phyloP scores from a whole-genome alignment of 345 rosid species.

The Gynandropsis gynandra region DNA sequence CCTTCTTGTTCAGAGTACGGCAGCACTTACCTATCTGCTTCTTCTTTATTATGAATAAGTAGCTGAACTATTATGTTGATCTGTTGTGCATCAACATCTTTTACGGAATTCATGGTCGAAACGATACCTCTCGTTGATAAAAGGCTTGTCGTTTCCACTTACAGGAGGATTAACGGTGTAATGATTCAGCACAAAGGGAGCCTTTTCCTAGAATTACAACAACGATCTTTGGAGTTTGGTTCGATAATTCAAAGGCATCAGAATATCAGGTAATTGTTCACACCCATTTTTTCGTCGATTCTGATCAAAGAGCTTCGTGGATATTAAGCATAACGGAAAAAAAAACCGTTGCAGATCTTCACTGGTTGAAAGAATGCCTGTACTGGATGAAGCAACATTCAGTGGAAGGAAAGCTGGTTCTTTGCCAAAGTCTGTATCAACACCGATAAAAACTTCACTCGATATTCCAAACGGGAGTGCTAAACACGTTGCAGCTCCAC shows the following conservation, averaged over 20 bases:
- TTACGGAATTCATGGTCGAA: background rate
- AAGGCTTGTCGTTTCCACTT: slow-evolving; percentile 22
- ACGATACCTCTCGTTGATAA: slow-evolving; percentile 11
- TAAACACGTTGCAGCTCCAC: slow-evolving; percentile 67
- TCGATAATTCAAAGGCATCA: slow-evolving; percentile 82
- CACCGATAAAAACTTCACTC: slow-evolving; percentile 46
- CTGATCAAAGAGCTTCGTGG: slow-evolving; percentile 14
- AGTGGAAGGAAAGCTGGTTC: slow-evolving; percentile 85
- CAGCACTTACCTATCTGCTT: slow-evolving; percentile 13
- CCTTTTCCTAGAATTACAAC: slow-evolving; percentile 95
- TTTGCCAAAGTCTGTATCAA: slow-evolving; percentile 53
- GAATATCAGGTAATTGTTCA: slow-evolving; percentile 54
- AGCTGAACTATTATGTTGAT: slow-evolving; percentile 5
- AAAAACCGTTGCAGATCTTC: slow-evolving; percentile 59
- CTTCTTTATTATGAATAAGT: slow-evolving; percentile 11
- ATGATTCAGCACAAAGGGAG: slow-evolving; percentile 63
- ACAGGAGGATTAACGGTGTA: slow-evolving; percentile 70
- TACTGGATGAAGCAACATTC: slow-evolving; percentile 93
- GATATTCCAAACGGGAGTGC: slow-evolving; percentile 73
- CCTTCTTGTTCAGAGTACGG: slow-evolving; percentile 90
- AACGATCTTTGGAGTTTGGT: slow-evolving; percentile 82
- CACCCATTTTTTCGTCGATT: slow-evolving; percentile 6
- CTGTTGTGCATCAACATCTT: background rate
- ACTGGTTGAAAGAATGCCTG: slow-evolving; percentile 95
- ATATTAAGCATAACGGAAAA: slow-evolving; percentile 20